phyloP scores from a whole-genome alignment of 345 rosid genomes.

The Rhizophora mangle region DNA sequence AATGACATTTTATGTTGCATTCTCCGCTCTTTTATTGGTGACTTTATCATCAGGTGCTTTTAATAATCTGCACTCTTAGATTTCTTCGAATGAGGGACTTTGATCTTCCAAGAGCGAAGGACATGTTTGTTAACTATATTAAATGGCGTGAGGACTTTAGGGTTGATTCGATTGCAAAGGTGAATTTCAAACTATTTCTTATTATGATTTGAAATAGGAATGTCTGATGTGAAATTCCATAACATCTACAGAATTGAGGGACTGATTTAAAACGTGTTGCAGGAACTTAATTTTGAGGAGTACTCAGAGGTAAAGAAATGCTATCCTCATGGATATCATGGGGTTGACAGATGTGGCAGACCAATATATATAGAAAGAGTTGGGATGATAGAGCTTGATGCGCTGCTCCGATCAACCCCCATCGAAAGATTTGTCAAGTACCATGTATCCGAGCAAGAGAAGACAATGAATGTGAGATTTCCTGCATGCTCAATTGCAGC shows the following conservation, averaged over 20 bases:
- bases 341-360: constrained; percentile 57
- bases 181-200: constrained; percentile 3
- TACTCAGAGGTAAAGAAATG: constrained; percentile 44
- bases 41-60: not conserved
- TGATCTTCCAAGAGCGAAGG: constrained; percentile 49
- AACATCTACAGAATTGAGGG: too few species aligned
- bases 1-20: too few species aligned
- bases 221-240: not conserved
- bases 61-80: constrained; percentile 16
- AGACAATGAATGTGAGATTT: constrained; percentile 43
- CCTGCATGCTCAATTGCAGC: constrained; percentile 61
- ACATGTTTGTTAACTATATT: constrained; percentile 42
- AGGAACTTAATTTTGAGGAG: constrained; percentile 54
- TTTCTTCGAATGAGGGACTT: constrained; percentile 58
- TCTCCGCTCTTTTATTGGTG: not conserved
- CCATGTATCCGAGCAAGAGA: constrained; percentile 61
- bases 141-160: constrained; percentile 47
- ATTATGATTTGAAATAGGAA: too few species aligned
- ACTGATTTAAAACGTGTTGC: constrained; percentile 13
- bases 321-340: constrained; percentile 66
- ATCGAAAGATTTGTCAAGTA: constrained; percentile 46
- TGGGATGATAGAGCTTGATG: constrained; percentile 54
- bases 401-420: constrained; percentile 40
- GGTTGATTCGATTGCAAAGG: constrained; percentile 50
- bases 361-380: constrained; percentile 54